Conservation (phyloP, 2,329 filamentous ascomycete genomes). For the Ophiocordyceps polyrhachis-furcata region DNA sequence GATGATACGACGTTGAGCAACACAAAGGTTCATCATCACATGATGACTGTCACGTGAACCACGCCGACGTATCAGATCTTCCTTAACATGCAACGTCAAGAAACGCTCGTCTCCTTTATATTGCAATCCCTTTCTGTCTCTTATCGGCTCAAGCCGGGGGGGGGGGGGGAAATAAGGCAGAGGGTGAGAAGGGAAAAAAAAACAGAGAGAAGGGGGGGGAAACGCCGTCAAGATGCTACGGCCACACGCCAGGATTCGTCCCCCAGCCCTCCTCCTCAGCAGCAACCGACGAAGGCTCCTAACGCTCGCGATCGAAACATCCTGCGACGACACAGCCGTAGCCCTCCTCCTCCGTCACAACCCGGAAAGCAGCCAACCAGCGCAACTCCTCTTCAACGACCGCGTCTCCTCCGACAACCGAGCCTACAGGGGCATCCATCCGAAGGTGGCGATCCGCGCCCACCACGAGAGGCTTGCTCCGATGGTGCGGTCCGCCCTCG, state of each 20-base stretch:
- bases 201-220: not conserved
- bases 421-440: constrained; percentile 60
- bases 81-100: not conserved
- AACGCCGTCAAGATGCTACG: no score
- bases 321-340: constrained; percentile 86
- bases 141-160: not conserved
- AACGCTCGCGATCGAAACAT: constrained; percentile 62
- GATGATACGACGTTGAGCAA: not conserved
- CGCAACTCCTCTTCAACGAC: constrained; percentile 56
- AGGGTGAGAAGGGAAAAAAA: not conserved
- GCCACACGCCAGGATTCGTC: not conserved
- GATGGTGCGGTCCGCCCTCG: constrained; percentile 47
- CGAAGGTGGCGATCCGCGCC: constrained; percentile 52
- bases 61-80: not conserved
- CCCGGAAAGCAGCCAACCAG: constrained; percentile 12
- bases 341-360: constrained; percentile 49
- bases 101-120: not conserved
- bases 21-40: not conserved
- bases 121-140: no score
- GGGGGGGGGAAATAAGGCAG: not conserved
- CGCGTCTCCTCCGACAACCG: constrained; percentile 69
- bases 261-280: not conserved
- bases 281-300: constrained; percentile 18
- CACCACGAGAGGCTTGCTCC: constrained; percentile 54
- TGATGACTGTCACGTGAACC: not conserved